Evolutionary conservation across 1,139 yeast species (phyloP), one percentile per base, ranked within the genome.

Genomic region (Diutina mesorugosa): DNA sequence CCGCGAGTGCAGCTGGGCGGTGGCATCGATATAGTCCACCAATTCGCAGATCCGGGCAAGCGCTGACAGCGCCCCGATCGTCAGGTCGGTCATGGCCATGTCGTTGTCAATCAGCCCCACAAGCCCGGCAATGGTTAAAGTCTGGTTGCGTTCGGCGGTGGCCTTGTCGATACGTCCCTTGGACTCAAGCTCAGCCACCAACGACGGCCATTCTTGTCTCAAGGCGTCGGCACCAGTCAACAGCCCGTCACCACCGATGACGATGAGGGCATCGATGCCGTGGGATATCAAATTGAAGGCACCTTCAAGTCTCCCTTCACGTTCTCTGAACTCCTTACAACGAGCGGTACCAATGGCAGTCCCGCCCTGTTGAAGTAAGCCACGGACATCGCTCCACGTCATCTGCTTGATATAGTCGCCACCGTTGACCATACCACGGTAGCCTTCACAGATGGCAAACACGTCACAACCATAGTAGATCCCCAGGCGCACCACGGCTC

Each of bases 201-300:
- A 79, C 18, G 87, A 79, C 4, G 97, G 96, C 99, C 99, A 93
- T 71, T 93, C 98, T 45, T 83, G 72, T 69, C 99, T 83, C 76
- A 93, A 90, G 60, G 87, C 75, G 69, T 93, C 98, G 14, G 99
- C 99, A 64, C 99, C 99, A 1, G 99, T 93, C 62, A 93, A 77
- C 0, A 98, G 90, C 57, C 99, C 99, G 68, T 93, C 99, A 72
- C 99, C 99, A 66, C 99, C 99, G 73, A 97, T 90, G n/a, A 93
- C 97, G 64, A 93, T 85, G 62, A 93, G 78, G 0, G 97, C 98
- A 68, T 93, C 98, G 61, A 93, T 91, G 59, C 98, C 98, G 58
- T 88, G 85, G 56, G 77, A 79, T 65, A 91, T 83, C 83, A 91
- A 79, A 70, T 91, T 89, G 68, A 83, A 83, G 58, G 96, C 95